Conservation (phyloP, 441 rosid genomes). For the Bruguiera hainesii region DNA sequence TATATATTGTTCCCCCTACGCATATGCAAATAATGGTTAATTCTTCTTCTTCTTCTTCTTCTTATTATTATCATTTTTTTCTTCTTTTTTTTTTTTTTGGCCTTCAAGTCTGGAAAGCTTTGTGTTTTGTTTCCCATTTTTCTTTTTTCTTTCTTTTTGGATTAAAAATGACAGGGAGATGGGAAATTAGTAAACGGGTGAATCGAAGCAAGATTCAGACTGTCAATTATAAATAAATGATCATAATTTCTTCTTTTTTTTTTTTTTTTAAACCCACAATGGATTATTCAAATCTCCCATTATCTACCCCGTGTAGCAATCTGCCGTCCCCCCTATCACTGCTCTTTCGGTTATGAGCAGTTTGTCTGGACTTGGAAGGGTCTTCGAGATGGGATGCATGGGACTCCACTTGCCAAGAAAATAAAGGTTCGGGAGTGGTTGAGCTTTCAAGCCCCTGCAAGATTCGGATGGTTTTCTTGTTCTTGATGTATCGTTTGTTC, state of each 20-base stretch:
- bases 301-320: too few species aligned
- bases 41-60: neutral
- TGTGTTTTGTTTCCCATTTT: neutral
- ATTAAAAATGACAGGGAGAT: too few species aligned
- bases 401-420: constrained; percentile 29
- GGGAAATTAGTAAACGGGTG: too few species aligned
- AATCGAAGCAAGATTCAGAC: too few species aligned
- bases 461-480: neutral
- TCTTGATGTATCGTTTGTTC: constrained; percentile 7
- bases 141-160: too few species aligned
- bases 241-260: too few species aligned
- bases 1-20: neutral
- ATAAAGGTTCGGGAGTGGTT: constrained; percentile 26
- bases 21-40: neutral
- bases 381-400: constrained; percentile 49
- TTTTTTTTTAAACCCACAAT: too few species aligned
- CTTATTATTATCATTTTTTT: too few species aligned
- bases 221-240: too few species aligned
- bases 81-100: too few species aligned
- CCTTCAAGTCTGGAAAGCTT: neutral
- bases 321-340: too few species aligned
- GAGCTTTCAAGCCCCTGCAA: constrained; percentile 43
- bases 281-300: too few species aligned
- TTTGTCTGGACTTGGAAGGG: constrained; percentile 9
- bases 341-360: constrained; percentile 1